These are phyloP conservation scores for Suillus occidentalis DNA, from an alignment of 768 basidiomycete genomes.

Conservation along the genomic window DNA sequence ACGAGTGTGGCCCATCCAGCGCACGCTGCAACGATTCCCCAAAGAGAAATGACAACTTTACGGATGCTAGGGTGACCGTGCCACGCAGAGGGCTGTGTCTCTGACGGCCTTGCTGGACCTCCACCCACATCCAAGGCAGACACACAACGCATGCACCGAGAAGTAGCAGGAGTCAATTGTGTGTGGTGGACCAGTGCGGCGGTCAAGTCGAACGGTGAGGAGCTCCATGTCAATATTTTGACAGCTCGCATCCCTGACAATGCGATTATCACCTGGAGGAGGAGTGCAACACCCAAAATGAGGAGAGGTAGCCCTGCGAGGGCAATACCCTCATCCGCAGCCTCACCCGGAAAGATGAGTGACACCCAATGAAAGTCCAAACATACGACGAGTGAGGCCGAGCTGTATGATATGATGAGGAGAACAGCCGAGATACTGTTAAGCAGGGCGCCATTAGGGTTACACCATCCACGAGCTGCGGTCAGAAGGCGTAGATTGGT, in stretches of 20 bases:
- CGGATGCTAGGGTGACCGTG: conserved; percentile 23
- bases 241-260: conserved; percentile 21
- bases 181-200: conserved; percentile 32
- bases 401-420: conserved; percentile 30
- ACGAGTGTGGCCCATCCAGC: conserved; percentile 23
- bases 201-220: conserved; percentile 30
- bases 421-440: conserved; percentile 27
- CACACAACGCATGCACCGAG: conserved; percentile 30
- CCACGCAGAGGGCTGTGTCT: conserved; percentile 30
- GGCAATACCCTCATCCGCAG: conserved; percentile 10
- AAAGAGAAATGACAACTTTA: conserved; percentile 23
- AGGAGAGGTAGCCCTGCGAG: conserved; percentile 28
- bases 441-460: conserved; percentile 23
- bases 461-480: conserved; percentile 19
- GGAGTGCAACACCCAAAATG: conserved; percentile 25
- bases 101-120: conserved; percentile 15
- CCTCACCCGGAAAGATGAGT: no score
- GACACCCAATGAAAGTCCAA: neutral
- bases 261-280: conserved; percentile 26
- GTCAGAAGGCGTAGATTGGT: conserved; percentile 31
- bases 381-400: conserved; percentile 24
- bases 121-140: conserved; percentile 6
- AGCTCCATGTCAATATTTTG: conserved; percentile 33
- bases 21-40: conserved; percentile 23
- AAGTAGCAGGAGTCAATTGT: conserved; percentile 19